These are phyloP conservation scores for Crepidotus variabilis DNA, from an alignment of 768 basidiomycete genomes.

Conservation along the genomic window DNA sequence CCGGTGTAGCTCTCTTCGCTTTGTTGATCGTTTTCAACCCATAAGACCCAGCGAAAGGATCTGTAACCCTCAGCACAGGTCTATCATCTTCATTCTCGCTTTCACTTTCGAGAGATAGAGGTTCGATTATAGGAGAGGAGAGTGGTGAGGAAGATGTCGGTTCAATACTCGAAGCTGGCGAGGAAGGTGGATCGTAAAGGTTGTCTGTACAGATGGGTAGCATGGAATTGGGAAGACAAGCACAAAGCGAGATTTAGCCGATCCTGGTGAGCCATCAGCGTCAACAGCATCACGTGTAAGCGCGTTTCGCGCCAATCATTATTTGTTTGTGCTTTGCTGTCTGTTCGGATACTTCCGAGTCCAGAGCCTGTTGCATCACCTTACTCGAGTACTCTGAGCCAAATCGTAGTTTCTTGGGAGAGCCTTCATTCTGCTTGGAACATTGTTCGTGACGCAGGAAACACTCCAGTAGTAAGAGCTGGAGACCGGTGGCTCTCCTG, in stretches of 20 bases:
- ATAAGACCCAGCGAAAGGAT: slow-evolving; percentile 61
- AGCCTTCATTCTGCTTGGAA: too few species aligned
- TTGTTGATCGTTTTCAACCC: slow-evolving; percentile 34
- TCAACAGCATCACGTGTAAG: background rate
- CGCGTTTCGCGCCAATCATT: too few species aligned
- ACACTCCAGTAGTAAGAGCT: too few species aligned
- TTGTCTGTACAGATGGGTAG: slow-evolving; percentile 10
- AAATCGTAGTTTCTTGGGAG: too few species aligned
- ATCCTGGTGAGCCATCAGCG: background rate
- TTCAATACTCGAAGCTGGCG: slow-evolving; percentile 29
- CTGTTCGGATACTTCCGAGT: too few species aligned
- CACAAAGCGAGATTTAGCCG: background rate
- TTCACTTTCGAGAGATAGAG: slow-evolving; percentile 16
- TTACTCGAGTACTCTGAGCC: too few species aligned
- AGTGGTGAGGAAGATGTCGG: slow-evolving; percentile 42
- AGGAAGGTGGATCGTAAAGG: slow-evolving; percentile 21
- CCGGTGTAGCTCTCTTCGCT: slow-evolving; percentile 23
- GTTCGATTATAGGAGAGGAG: slow-evolving; percentile 40
- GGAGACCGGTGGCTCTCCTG: too few species aligned
- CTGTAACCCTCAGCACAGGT: slow-evolving; percentile 13
- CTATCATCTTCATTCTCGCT: slow-evolving; percentile 16
- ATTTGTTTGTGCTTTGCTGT: too few species aligned
- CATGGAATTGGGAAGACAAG: slow-evolving; percentile 22
- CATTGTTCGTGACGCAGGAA: too few species aligned
- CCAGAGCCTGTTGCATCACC: too few species aligned